Base-by-base conservation (phyloP, 148 eudicot species). In the Camellia sinensis region DNA sequence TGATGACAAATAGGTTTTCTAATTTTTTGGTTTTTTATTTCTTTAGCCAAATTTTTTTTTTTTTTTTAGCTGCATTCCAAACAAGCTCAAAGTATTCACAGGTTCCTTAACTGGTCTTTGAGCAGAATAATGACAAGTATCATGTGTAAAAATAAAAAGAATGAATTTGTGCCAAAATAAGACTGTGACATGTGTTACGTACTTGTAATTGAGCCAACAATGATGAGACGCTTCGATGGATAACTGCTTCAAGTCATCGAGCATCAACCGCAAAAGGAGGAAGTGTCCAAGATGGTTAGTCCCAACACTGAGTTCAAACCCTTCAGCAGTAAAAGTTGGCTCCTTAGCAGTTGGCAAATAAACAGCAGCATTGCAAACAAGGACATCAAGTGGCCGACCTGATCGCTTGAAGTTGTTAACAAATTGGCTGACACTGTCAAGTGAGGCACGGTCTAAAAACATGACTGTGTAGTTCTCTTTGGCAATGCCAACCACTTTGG, bases 201-300 rank as follows among this genome's bases (percentile, higher is more conserved):
- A 94, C 98, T 95, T 83, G 98, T 94, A 6, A 94, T 94, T 44
- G 98, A 94, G 66, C 97, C 98, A 1, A 94, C 98, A 56, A 94
- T 94, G 46, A 94, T 91, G 68, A 89, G 84, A 19, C 98, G 81
- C 72, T 71, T 90, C 0, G 90, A 89, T 53, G 97, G 97, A 83
- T 85, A 94, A 94, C 65, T 91, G 78, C 66, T 87, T 85, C 80
- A 94, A 77, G 59, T 92, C 97, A 73, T 91, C 92, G 0, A 94
- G 87, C 89, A 94, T 65, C 77, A 95, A 81, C 48, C 97, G 66
- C 0, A 97, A 78, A 0, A 95, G 89, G 54, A 91, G 83, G 83
- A 92, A 95, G 73, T 95, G 97, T 0, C 98, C 98, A 2, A 95
- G 89, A 86, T 95, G 98, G 59, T 92, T 95, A 8, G 93, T 95